Evolutionary conservation across 495 filamentous ascomycete genomes (phyloP).

Genomic region (Sabuloglossum arenarium): DNA sequence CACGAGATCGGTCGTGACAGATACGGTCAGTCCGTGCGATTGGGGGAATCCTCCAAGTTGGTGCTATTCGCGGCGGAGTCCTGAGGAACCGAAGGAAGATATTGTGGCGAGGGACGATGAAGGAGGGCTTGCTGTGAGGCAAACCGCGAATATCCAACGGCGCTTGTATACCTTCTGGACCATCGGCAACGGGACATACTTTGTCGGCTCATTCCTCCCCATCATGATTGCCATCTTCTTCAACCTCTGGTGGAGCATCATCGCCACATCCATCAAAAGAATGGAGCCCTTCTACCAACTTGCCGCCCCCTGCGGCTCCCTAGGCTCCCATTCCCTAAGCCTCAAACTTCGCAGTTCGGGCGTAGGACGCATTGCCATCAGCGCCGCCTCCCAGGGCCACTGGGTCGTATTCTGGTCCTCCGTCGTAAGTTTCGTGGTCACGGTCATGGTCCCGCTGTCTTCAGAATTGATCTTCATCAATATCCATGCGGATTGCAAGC

Average conservation of each 20-base stretch:
- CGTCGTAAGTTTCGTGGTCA: neutral
- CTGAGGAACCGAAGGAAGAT: too few relatives aligned
- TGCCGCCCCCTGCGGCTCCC: neutral
- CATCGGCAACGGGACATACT: neutral
- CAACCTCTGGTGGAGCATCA: neutral
- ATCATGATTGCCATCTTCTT: neutral
- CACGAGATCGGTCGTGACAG: too few relatives aligned
- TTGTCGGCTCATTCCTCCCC: neutral
- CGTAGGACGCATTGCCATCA: neutral
- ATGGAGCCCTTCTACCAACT: neutral
- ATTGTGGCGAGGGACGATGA: too few relatives aligned
- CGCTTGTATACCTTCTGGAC: neutral
- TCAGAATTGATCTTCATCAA: neutral
- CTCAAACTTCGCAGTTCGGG: neutral
- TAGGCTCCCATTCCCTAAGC: neutral
- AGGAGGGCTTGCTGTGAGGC: too few relatives aligned
- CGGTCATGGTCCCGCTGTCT: neutral
- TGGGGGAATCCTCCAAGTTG: neutral
- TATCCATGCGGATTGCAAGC: neutral
- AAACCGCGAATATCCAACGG: too few relatives aligned
- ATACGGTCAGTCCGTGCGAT: neutral
- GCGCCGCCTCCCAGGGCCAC: neutral
- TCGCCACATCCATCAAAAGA: neutral
- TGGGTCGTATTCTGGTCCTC: neutral
- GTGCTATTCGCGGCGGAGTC: too few relatives aligned